Conservation (phyloP, 2,329 filamentous ascomycete species). For the Aureobasidium sp. region DNA sequence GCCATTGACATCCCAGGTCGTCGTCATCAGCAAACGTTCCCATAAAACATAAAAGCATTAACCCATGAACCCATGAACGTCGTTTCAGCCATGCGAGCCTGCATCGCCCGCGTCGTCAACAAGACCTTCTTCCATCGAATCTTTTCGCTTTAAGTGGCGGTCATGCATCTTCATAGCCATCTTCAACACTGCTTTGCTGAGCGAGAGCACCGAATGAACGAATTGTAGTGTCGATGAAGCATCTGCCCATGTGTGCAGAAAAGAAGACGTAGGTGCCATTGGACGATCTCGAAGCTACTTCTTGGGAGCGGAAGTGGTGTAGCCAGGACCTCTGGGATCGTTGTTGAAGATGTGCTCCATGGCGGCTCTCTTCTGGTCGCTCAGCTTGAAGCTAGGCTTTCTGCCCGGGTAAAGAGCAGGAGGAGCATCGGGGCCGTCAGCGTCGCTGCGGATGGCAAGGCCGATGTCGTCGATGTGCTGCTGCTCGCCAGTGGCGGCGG, state of each 20-base stretch:
- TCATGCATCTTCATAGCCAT: not conserved
- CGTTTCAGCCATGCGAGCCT: not conserved
- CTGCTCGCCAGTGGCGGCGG: slow-evolving; percentile 5
- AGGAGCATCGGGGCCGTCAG: slow-evolving; percentile 10
- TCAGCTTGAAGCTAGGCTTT: slow-evolving; percentile 26
- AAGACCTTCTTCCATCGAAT: not conserved
- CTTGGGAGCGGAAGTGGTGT: not conserved
- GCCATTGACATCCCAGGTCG: not conserved
- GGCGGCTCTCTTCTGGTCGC: slow-evolving; percentile 26
- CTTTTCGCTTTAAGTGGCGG: not conserved
- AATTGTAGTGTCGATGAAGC: slow-evolving; percentile 4
- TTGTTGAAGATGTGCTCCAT: slow-evolving; percentile 24
- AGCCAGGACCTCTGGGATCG: slow-evolving; percentile 8
- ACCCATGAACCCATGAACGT: not conserved
- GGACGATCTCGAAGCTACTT: not conserved
- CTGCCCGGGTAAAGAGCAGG: slow-evolving; percentile 17
- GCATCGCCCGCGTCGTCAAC: not conserved
- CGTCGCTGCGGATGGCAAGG: slow-evolving; percentile 14
- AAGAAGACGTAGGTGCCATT: not conserved
- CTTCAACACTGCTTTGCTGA: not conserved
- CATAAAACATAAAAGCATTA: slow-evolving; percentile 6
- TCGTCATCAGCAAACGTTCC: not conserved
- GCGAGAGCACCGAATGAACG: not conserved
- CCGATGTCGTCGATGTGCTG: not conserved
- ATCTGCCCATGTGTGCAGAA: slow-evolving; percentile 1